Base-by-base conservation (phyloP, 2,329 filamentous ascomycete genomes). In the Colletotrichum higginsianum region DNA sequence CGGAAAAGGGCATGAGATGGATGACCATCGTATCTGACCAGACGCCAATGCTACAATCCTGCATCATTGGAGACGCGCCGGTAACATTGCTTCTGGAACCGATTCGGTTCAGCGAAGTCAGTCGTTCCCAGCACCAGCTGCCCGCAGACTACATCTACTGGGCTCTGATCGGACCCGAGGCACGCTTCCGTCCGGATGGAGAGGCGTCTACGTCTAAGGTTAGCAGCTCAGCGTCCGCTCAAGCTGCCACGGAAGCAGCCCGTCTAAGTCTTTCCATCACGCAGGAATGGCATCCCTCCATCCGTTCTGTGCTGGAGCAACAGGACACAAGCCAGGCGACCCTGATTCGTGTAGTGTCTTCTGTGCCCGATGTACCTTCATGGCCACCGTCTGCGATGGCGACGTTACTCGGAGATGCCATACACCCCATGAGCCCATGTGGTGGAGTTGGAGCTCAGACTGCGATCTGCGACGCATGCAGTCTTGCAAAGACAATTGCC, bases 261-360 rank as follows among this genome's bases (percentile, higher is more conserved):
- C 38, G 15, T 11, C 64, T 67, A 0, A 67, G 57, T 16, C 13
- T 67, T 38, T 18, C 57, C 38, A 53, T 92, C 0, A 86, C 88
- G 0, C 77, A 80, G 18, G 64, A 67, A 47, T 67, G 64, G 64
- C 84, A 90, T 76, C 82, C 86, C 15, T 83, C 85, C 3, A 79
- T 92, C 56, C 86, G 83, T 76, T 84, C 88, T 1, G 78, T 92
- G 0, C 87, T 92, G 70, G 88, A 91, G 7, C 75, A 90, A 46
- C 91, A 91, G 87, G 77, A 81, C 6, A 86, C 86, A 66, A 73
- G 79, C 0, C 88, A 92, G 73, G 87, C 90, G 0, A 89, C 90
- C 0, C 92, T 92, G 74, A 91, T 89, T 88, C 92, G 91, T 75
- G 91, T 92, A 58, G 91, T 89, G 2, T 91, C 88, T 74, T 91